Conservation (phyloP, 768 basidiomycete species). For the Amanita phalloides region DNA sequence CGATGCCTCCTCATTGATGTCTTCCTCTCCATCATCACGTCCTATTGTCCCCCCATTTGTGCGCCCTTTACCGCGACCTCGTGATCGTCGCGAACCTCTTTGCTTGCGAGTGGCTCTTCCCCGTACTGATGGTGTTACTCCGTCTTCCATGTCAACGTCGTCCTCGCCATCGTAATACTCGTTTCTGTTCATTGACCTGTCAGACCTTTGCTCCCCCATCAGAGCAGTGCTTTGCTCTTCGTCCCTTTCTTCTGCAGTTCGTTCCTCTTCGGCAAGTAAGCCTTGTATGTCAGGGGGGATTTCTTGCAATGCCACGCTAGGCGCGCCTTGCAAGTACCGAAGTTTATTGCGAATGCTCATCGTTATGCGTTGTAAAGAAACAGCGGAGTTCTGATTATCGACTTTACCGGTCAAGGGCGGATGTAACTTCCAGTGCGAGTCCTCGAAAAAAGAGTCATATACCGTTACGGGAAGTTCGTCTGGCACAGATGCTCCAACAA, state of each 20-base stretch:
- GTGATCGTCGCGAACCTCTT: conserved; percentile 17
- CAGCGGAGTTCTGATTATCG: conserved; percentile 84
- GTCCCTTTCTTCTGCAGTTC: conserved; percentile 54
- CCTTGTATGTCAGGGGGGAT: conserved; percentile 87
- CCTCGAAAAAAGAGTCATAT: conserved; percentile 89
- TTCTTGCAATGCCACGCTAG: conserved; percentile 94
- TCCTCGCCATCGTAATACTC: conserved; percentile 69
- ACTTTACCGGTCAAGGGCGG: conserved; percentile 87
- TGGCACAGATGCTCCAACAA: conserved; percentile 74
- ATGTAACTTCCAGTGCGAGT: conserved; percentile 87
- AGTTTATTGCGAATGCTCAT: conserved; percentile 78
- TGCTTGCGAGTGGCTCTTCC: conserved; percentile 12
- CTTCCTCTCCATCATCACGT: conserved; percentile 13
- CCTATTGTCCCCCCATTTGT: neutral
- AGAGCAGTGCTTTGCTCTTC: conserved; percentile 50
- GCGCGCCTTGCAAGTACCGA: conserved; percentile 88
- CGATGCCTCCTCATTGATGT: neutral
- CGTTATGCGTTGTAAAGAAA: conserved; percentile 81
- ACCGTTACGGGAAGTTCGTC: conserved; percentile 83
- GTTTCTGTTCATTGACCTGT: conserved; percentile 43
- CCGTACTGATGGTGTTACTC: conserved; percentile 9
- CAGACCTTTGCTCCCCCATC: conserved; percentile 45
- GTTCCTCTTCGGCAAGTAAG: conserved; percentile 63
- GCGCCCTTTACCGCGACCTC: conserved; percentile 16
- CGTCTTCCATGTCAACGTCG: conserved; percentile 47